Evolutionary conservation across 192 early-diverging fungal genomes (phyloP).

Genomic region (Entrophospora sp.): DNA sequence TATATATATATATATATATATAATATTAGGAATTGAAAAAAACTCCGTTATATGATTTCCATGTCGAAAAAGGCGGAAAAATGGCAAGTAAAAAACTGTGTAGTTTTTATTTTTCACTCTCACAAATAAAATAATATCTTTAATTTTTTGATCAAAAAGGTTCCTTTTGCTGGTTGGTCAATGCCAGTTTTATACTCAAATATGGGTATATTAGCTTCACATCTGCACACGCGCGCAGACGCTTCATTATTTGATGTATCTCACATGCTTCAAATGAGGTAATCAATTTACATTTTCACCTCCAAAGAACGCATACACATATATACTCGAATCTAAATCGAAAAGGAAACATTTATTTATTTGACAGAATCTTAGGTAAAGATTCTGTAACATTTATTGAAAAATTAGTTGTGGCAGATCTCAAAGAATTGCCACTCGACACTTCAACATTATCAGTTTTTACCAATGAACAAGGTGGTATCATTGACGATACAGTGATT

Average conservation of each 20-base stretch:
- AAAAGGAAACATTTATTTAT: too few species aligned
- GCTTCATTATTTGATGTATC: conserved; percentile 96
- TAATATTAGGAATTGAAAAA: conserved; percentile 56
- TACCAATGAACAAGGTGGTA: conserved; percentile 93
- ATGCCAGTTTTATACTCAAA: conserved; percentile 92
- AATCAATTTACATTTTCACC: too few species aligned
- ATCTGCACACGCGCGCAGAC: conserved; percentile 78
- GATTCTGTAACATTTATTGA: conserved; percentile 86
- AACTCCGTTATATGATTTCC: conserved; percentile 88
- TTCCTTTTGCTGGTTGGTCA: conserved; percentile 92
- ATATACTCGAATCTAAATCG: too few species aligned
- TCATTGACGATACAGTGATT: conserved; percentile 97
- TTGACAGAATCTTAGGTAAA: conserved; percentile 64
- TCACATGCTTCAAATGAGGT: conserved; percentile 95
- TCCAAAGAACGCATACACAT: too few species aligned
- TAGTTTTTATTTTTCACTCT: neutral
- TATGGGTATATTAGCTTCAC: conserved; percentile 83
- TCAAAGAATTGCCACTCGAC: conserved; percentile 69
- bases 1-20: too few species aligned
- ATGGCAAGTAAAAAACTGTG: conserved; percentile 46
- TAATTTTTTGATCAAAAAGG: neutral
- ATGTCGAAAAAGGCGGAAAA: conserved; percentile 84
- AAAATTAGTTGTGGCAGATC: conserved; percentile 79
- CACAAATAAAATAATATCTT: neutral
- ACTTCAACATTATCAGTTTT: conserved; percentile 83